Evolutionary conservation across 192 early-diverging fungal genomes (phyloP).

Genomic region (Chytriomyces hyalinus): DNA sequence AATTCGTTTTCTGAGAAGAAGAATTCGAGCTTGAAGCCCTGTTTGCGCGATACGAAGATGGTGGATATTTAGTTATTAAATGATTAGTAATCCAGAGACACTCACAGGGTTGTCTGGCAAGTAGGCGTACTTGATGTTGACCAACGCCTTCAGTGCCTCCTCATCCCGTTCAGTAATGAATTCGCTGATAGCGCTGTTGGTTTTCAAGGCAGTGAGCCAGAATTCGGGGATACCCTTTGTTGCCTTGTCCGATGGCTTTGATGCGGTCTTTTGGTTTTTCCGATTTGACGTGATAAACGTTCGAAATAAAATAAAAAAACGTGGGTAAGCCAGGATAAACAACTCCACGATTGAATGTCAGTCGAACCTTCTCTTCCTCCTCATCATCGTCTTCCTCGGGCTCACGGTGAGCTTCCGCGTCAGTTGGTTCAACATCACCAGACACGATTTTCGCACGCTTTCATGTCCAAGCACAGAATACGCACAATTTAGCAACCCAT

Average conservation of each 20-base stretch:
- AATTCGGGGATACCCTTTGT: constrained; percentile 87
- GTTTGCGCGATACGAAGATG: neutral
- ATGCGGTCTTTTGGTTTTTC: neutral
- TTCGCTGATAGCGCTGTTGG: constrained; percentile 78
- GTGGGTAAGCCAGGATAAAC: neutral
- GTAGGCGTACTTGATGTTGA: constrained; percentile 86
- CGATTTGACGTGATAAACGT: too few species aligned
- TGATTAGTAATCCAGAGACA: too few species aligned
- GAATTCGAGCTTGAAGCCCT: constrained; percentile 94
- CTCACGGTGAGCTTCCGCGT: constrained; percentile 75
- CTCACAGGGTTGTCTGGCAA: constrained; percentile 74
- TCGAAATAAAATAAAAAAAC: too few species aligned
- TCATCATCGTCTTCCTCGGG: constrained; percentile 62
- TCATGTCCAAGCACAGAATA: too few species aligned
- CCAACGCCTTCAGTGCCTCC: constrained; percentile 83
- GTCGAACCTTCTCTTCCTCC: constrained; percentile 34
- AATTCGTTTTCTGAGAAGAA: constrained; percentile 86
- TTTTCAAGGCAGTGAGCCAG: constrained; percentile 94
- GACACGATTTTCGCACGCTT: constrained; percentile 78
- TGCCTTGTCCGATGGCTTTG: constrained; percentile 5
- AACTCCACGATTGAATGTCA: neutral
- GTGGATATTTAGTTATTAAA: too few species aligned
- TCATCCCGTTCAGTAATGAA: constrained; percentile 92
- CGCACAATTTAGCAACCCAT: neutral
- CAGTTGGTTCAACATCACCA: constrained; percentile 89